Conservation (phyloP, 257 asterid species). For the Fraxinus pennsylvanica region DNA sequence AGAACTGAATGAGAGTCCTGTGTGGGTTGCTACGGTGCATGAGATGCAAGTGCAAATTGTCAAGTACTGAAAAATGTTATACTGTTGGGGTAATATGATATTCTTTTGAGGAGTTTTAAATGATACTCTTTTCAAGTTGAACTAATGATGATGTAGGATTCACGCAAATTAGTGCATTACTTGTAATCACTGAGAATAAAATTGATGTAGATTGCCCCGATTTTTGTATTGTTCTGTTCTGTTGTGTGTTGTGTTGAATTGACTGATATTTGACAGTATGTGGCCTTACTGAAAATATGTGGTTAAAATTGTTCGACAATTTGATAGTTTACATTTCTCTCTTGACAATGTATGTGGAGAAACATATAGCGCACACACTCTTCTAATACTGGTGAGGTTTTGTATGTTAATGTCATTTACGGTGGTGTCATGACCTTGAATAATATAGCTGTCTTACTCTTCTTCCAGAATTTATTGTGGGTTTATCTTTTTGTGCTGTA, state of each 20-base stretch:
- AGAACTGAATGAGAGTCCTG: background rate
- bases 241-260: background rate
- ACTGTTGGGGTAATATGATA: background rate
- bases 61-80: background rate
- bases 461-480: background rate
- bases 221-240: background rate
- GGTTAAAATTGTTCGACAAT: background rate
- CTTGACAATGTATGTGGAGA: background rate
- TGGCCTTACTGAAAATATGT: background rate
- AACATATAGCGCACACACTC: background rate
- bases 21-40: background rate
- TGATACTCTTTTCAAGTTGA: background rate
- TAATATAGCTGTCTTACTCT: background rate
- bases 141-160: background rate
- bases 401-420: background rate
- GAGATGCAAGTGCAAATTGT: background rate
- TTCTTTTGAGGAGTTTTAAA: background rate
- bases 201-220: background rate
- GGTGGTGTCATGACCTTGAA: background rate
- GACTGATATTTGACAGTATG: background rate
- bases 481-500: background rate
- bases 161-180: background rate
- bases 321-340: background rate
- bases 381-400: background rate
- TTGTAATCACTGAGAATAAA: background rate